phyloP scores from a whole-genome alignment of 208 protist genomes.

The Trypanosoma platydactyli region DNA sequence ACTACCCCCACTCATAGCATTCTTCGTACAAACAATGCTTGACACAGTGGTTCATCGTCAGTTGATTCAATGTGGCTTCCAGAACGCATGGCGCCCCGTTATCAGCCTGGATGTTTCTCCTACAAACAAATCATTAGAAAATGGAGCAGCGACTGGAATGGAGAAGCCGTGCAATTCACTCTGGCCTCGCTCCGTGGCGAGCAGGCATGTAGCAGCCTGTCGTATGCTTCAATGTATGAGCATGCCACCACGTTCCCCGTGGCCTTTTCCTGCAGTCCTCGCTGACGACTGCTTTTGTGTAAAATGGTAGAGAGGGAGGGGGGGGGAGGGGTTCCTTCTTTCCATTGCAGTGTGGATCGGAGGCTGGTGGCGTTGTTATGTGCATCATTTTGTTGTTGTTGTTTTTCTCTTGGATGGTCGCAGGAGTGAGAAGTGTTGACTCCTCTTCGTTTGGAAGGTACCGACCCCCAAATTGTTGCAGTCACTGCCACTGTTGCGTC shows the following conservation, averaged over 20 bases:
- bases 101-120: constrained; percentile 7
- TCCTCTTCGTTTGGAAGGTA: too few relatives aligned
- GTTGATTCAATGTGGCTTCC: constrained; percentile 10
- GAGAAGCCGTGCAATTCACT: background rate
- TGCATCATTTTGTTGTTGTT: too few relatives aligned
- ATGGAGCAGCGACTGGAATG: background rate
- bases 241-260: constrained; percentile 4
- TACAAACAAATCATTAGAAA: background rate
- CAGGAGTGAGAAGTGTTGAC: too few relatives aligned
- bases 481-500: too few relatives aligned
- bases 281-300: background rate
- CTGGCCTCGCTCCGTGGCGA: background rate
- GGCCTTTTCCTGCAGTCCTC: constrained; percentile 22
- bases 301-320: background rate
- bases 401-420: too few relatives aligned
- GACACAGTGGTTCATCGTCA: constrained; percentile 24
- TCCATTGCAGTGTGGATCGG: too few relatives aligned
- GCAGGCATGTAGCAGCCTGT: constrained; percentile 5
- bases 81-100: constrained; percentile 16
- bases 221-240: constrained; percentile 13
- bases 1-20: constrained; percentile 11
- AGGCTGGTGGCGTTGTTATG: too few relatives aligned
- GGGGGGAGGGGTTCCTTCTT: too few relatives aligned
- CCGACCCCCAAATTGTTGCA: too few relatives aligned
- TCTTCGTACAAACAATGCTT: constrained; percentile 27